Percentiles rank a stretch among this genome's conserved stretches.
Conservation (phyloP, 1,284 basidiomycete genomes). For the Ustilago hordei region DNA sequence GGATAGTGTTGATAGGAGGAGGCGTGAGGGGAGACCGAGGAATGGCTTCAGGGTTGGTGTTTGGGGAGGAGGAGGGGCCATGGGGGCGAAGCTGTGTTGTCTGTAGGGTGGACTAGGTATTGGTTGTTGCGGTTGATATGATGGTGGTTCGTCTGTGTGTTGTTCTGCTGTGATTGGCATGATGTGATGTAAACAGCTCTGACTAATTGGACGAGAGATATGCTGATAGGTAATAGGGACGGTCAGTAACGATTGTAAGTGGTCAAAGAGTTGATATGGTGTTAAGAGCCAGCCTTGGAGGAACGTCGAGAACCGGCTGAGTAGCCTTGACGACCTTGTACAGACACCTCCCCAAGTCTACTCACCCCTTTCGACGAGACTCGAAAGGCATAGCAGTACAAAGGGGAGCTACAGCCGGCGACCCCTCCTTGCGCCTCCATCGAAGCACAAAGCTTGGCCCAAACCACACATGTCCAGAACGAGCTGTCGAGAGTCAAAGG, state of each 20-base stretch:
- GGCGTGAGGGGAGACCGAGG: conserved; percentile 82
- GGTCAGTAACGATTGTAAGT: neutral
- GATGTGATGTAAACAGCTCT: conserved; percentile 8
- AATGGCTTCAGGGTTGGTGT: conserved; percentile 73
- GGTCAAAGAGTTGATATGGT: neutral
- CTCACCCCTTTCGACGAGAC: too few species aligned
- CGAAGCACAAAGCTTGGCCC: conserved; percentile 4
- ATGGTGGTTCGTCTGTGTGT: conserved; percentile 22
- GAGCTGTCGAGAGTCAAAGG: too few species aligned
- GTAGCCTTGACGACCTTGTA: too few species aligned
- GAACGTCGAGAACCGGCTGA: too few species aligned
- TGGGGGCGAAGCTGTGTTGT: neutral
- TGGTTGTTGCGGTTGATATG: conserved; percentile 7
- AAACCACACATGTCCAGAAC: too few species aligned
- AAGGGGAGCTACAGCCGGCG: neutral
- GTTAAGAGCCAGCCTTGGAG: too few species aligned
- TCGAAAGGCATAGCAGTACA: neutral
- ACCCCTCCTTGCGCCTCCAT: too few species aligned
- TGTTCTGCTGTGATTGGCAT: conserved; percentile 5
- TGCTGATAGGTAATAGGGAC: neutral
- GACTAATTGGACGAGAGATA: neutral
- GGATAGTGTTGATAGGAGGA: conserved; percentile 82
- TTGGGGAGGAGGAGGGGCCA: neutral
- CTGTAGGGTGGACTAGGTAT: conserved; percentile 4
- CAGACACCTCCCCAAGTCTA: too few species aligned